A percentile compares a stretch with the other conserved stretches of the same genome.
These are phyloP conservation scores for Trypanosoma cruzi DNA, from an alignment of 208 protist genomes.

Conservation along the genomic window DNA sequence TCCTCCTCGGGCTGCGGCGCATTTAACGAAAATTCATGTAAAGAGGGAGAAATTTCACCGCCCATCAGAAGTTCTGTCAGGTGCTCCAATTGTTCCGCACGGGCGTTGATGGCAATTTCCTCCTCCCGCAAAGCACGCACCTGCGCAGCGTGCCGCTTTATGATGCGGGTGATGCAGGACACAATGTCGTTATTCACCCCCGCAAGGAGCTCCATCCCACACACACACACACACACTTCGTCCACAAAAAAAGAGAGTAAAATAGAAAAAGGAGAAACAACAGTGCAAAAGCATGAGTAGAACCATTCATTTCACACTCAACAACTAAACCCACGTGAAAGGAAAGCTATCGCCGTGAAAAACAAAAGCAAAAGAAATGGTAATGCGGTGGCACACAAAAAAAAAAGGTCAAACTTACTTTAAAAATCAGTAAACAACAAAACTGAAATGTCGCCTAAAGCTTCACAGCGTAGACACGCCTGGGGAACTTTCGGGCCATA, in stretches of 20 bases:
- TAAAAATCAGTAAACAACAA: slow-evolving; percentile 9
- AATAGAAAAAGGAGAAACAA: neutral
- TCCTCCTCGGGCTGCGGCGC: neutral
- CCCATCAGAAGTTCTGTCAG: slow-evolving; percentile 14
- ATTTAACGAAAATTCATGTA: neutral
- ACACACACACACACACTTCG: neutral
- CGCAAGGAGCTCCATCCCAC: neutral
- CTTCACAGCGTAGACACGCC: slow-evolving; percentile 91
- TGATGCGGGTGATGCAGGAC: slow-evolving; percentile 5
- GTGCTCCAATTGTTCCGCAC: slow-evolving; percentile 15
- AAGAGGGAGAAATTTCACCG: slow-evolving; percentile 6
- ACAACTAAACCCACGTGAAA: neutral
- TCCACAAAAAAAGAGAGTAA: slow-evolving; percentile 2
- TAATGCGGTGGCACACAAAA: neutral
- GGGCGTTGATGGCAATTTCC: slow-evolving; percentile 24
- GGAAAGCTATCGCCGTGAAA: neutral
- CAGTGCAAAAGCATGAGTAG: neutral
- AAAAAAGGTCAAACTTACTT: neutral
- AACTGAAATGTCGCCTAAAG: slow-evolving; percentile 29
- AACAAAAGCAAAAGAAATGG: neutral
- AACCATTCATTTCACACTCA: neutral
- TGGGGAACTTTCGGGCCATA: slow-evolving; percentile 79
- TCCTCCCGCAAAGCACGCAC: slow-evolving; percentile 24
- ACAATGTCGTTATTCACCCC: neutral
- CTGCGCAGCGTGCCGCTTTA: slow-evolving; percentile 16